Evolutionary conservation across 1,284 basidiomycete genomes (phyloP), one percentile per base, ranked within the genome.

Genomic region (Apiotrichum sp.): DNA sequence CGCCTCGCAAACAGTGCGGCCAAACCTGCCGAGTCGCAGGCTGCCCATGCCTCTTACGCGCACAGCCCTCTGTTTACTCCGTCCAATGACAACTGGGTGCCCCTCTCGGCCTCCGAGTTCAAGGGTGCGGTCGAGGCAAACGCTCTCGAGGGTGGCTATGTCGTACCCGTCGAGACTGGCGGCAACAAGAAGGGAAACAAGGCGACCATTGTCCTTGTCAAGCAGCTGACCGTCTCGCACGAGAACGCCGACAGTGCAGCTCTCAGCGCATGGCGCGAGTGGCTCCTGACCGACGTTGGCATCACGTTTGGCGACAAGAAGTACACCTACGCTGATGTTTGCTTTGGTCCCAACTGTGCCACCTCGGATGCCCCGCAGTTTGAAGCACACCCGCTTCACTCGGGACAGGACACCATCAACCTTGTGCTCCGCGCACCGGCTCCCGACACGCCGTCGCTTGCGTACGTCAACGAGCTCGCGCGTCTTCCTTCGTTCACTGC

Each of bases 381-480:
- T 38, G 62, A 59, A 11, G 61, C 63, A 22, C 69, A 71, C 58
- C 73, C 73, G 6, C 56, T 73, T 9, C 63, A 74, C 57, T 51
- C 67, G 7, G 61, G 64, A 11, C 69, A 71, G 63, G 66, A 67
- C 2, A 68, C 66, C 10, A 55, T 76, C 48, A 71, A 69, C 9
- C 60, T 75, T 13, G 65, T 64, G 55, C 63, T 75, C 46, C 62
- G 65, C 31, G 66, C 72, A 0, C 71, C 72, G 0, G 66, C 69
- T 33, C 72, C 68, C 4, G 77, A 82, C 50, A 78, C 78, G 2
- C 78, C 86, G 48, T 84, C 86, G 0, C 73, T 88, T 40, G 79
- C 83, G 0, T 87, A 87, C 71, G 65, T 75, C 44, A 62, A 67
- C 48, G 57, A 63, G 16, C 60, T 75, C 41, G 66, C 68, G 11